Percentiles rank a stretch among this genome's conserved stretches.
These are phyloP conservation scores for Straminergon stramineum DNA, from an alignment of 225 moss, liverwort and hornwort species.

Conservation along the genomic window DNA sequence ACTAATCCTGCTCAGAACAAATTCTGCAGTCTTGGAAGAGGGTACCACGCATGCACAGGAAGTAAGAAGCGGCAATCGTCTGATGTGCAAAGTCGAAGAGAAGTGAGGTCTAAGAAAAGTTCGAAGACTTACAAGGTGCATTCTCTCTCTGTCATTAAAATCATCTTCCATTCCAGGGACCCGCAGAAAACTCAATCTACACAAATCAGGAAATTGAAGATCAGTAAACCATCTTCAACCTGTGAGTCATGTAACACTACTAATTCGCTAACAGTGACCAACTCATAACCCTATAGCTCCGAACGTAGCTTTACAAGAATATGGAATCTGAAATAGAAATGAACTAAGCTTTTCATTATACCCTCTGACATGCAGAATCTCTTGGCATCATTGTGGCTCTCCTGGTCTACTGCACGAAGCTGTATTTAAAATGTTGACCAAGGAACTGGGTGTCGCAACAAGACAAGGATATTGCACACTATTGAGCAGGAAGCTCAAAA, in stretches of 20 bases:
- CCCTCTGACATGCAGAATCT: not conserved
- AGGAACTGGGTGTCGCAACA: not conserved
- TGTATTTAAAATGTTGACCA: not conserved
- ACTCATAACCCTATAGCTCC: not conserved
- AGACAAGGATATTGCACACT: not conserved
- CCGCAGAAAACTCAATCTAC: constrained; percentile 74
- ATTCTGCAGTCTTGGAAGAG: not conserved
- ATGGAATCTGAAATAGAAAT: not conserved
- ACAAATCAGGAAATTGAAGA: not conserved
- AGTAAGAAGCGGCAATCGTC: not conserved
- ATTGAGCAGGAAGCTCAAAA: not conserved
- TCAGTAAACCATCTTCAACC: not conserved
- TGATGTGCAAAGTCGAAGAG: not conserved
- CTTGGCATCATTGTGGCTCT: not conserved
- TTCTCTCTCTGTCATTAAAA: constrained; percentile 72
- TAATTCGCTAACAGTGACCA: not conserved
- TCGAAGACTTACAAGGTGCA: constrained; percentile 55
- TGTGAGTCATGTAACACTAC: not conserved
- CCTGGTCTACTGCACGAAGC: not conserved
- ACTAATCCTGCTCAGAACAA: not conserved
- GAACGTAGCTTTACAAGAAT: not conserved
- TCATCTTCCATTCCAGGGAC: constrained; percentile 71
- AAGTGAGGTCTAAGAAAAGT: not conserved
- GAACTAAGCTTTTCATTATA: not conserved
- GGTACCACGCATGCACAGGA: not conserved